These are phyloP conservation scores for Chlamydomonas eustigma DNA, from an alignment of 139 green algal species.

Conservation along the genomic window DNA sequence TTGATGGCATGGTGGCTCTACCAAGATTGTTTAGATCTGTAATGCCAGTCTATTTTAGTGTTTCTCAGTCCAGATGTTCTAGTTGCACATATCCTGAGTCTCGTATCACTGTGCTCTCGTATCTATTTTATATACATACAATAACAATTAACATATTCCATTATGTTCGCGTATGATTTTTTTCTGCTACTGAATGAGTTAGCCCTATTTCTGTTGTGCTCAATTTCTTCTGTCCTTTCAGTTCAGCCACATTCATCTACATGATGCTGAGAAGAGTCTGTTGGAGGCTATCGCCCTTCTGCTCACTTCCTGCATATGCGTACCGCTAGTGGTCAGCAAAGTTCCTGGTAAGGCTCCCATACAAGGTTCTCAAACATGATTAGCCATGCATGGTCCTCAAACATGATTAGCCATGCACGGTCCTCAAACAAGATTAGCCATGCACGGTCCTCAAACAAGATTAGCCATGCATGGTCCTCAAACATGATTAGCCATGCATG, in stretches of 20 bases:
- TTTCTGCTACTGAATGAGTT: not conserved
- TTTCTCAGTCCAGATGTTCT: not conserved
- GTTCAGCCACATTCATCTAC: conserved; percentile 52
- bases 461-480: no score
- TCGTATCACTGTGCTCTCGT: no score
- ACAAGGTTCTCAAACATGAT: no score
- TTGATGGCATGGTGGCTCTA: no score
- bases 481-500: no score
- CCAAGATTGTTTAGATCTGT: no score
- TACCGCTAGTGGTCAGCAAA: conserved; percentile 84
- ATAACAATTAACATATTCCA: not conserved
- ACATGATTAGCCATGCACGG: no score
- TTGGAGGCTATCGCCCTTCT: conserved; percentile 89
- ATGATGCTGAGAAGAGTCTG: conserved; percentile 67
- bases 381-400: no score
- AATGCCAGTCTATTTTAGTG: not conserved
- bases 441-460: no score
- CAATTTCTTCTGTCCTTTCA: not conserved
- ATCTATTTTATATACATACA: no score
- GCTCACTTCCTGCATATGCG: conserved; percentile 73
- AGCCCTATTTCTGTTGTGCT: not conserved
- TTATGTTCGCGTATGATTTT: not conserved
- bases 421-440: no score
- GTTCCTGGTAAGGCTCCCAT: conserved; percentile 54
- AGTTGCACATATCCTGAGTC: not conserved